These are phyloP conservation scores for Curvularia hawaiiensis DNA, from an alignment of 2,329 filamentous ascomycete genomes.

Conservation along the genomic window DNA sequence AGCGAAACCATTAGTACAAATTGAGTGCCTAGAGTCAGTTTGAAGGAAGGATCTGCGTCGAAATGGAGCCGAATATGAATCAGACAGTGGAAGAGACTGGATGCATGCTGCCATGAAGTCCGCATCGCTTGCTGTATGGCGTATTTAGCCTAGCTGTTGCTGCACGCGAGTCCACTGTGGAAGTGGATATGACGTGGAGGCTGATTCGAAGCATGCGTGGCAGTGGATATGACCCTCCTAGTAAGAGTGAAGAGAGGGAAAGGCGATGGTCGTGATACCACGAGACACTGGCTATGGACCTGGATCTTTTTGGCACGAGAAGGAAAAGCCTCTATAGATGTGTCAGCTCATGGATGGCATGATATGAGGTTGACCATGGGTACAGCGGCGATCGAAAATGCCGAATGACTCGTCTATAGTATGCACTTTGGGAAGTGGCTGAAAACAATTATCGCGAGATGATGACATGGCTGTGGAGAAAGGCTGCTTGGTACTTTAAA, in stretches of 20 bases:
- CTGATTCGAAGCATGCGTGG: constrained; percentile 3
- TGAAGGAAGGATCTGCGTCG: background rate
- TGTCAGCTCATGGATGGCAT: background rate
- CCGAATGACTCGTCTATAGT: background rate
- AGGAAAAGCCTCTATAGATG: background rate
- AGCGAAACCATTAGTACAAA: background rate
- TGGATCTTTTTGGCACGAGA: background rate
- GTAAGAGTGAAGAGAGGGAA: background rate
- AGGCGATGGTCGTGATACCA: background rate
- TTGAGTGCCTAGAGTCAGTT: background rate
- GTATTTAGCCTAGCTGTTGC: constrained; percentile 11
- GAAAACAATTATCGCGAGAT: background rate
- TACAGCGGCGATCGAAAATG: background rate
- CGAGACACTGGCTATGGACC: background rate
- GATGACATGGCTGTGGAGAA: constrained; percentile 1
- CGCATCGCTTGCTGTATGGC: constrained; percentile 4
- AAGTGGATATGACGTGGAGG: background rate
- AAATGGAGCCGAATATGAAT: background rate
- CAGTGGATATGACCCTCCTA: background rate
- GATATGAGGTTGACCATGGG: background rate
- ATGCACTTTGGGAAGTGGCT: background rate
- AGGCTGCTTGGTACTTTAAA: background rate
- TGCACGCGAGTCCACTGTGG: background rate
- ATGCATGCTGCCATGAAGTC: constrained; percentile 1
- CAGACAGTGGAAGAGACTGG: constrained; percentile 7